Evolutionary conservation across 208 protist species (phyloP).

Genomic region (Pavlovales sp.): DNA sequence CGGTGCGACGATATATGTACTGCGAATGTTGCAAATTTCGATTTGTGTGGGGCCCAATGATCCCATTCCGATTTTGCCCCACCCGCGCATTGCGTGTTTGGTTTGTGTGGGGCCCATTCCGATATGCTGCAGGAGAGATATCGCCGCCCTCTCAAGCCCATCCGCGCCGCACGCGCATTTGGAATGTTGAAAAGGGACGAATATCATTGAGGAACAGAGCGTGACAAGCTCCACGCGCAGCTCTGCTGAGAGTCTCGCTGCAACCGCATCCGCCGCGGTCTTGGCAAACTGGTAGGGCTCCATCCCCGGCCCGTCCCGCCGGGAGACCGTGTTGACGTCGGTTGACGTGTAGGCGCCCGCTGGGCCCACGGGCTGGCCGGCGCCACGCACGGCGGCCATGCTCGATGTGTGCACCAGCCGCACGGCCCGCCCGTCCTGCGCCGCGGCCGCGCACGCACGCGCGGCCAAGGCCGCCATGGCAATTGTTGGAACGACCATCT

Average conservation of each 20-base stretch:
- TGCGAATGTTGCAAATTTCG: too few species aligned
- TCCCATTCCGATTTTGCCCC: too few species aligned
- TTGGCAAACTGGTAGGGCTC: conserved; percentile 21
- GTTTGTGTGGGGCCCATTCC: too few species aligned
- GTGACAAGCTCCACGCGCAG: neutral
- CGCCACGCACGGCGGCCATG: conserved; percentile 19
- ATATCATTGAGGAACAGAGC: conserved; percentile 6
- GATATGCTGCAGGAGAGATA: too few species aligned
- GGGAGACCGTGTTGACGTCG: conserved; percentile 1
- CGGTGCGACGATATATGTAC: too few species aligned
- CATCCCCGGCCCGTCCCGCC: neutral
- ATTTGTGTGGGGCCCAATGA: too few species aligned
- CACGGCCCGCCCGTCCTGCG: neutral
- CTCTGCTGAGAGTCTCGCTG: neutral
- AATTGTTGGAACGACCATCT: neutral
- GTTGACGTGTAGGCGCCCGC: neutral
- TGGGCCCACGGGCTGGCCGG: neutral
- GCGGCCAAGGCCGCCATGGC: neutral
- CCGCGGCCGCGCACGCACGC: neutral
- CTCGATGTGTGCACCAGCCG: neutral
- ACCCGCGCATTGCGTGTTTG: too few species aligned
- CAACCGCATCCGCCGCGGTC: neutral
- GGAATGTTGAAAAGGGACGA: too few species aligned
- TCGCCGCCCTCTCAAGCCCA: too few species aligned
- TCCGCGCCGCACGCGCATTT: too few species aligned